Evolutionary conservation across 208 protist genomes (phyloP), one percentile per base, ranked within the genome.

Genomic region (Vickermania spadyakhi): DNA sequence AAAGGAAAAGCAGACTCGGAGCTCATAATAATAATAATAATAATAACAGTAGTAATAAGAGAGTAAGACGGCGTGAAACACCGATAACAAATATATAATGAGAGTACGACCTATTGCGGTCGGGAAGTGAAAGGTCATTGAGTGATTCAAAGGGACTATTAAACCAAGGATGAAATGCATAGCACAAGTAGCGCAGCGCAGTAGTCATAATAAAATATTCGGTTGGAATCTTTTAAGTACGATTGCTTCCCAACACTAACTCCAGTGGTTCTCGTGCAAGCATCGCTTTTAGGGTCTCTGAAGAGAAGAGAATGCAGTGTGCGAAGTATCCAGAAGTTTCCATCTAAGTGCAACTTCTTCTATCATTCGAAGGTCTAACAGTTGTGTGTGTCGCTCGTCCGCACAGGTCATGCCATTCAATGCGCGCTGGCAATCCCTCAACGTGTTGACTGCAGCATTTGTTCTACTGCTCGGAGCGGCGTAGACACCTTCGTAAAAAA

Each of bases 121-220:
- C 76, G 0, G 82, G 70, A 23, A 75, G 58, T 2, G 70, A 60
- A 30, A 86, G 29, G 60, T 89, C 82, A 57, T 71, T 62, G 51
- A 89, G 64, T 21, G 79, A 52, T 1, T 58, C 51, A 55, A 82
- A 84, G 2, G 82, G 75, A 26, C 60, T 70, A 3, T 68, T 25
- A 51, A 89, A 89, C 82, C 82, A 89, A 0, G 82, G 82, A 13
- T 64, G 66, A 7, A 74, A 81, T 25, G 79, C 60, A 64, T 84
- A 86, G 65, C 82, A 74, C 23, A 89, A 63, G 60, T 84, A 89
- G 13, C 72, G 66, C 29, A 0, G 65, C 62, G 36, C 70, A 69
- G 41, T 64, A 71, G 36, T 86, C 70, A 52, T 86, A 86, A 60
- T 76, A 81, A 7, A 89, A 57, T 3, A 58, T 52, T 1, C 82